phyloP scores from a whole-genome alignment of 345 rosid genomes.

The Camelina neglecta region DNA sequence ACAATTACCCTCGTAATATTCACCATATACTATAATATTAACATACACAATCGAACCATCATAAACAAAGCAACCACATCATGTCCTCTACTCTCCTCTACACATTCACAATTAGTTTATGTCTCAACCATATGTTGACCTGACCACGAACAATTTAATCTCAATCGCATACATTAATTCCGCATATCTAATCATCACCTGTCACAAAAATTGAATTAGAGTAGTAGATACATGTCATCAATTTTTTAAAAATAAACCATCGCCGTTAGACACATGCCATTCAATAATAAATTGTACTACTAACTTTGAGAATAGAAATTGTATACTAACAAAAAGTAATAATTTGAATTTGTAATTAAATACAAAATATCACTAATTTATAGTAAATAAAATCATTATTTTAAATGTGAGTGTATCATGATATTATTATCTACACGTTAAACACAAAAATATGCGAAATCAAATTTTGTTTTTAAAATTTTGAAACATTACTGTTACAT shows the following conservation, averaged over 20 bases:
- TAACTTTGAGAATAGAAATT: neutral
- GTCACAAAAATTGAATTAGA: neutral
- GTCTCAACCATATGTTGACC: neutral
- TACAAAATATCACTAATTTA: neutral
- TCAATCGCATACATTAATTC: neutral
- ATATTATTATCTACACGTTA: neutral
- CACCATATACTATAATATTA: neutral
- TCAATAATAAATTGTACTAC: neutral
- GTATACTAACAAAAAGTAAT: neutral
- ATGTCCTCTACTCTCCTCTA: neutral
- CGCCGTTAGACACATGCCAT: neutral
- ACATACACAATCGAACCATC: neutral
- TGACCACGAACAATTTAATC: neutral
- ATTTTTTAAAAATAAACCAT: neutral
- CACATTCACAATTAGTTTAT: neutral
- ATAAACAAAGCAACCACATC: neutral
- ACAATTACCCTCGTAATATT: neutral
- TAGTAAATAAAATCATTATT: neutral
- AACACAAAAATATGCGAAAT: neutral
- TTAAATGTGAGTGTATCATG: conserved; percentile 2
- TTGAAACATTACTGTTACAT: neutral
- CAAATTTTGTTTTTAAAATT: neutral
- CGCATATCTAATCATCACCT: neutral
- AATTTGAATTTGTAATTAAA: neutral
- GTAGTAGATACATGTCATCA: neutral